phyloP scores from a whole-genome alignment of 345 rosid species.

The Sonneratia caseolaris region DNA sequence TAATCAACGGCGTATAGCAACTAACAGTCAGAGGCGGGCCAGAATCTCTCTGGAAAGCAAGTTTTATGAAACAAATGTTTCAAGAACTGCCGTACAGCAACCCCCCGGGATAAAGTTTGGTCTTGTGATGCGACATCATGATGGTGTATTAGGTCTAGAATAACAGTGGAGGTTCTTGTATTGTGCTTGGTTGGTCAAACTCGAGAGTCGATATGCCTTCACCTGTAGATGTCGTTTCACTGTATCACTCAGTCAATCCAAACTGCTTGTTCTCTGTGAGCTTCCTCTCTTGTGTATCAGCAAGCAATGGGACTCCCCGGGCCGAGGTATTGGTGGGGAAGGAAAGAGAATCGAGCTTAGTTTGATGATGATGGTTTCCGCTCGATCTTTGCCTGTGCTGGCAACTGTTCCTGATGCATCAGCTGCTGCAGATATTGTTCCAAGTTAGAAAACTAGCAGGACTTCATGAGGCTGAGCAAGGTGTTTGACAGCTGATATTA shows the following conservation, averaged over 20 bases:
- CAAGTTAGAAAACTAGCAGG: constrained; percentile 15
- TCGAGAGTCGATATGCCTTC: constrained; percentile 11
- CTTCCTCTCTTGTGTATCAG: not conserved
- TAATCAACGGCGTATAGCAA: too few species aligned
- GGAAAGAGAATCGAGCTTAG: constrained; percentile 27
- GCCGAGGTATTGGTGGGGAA: constrained; percentile 25
- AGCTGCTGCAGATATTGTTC: constrained; percentile 55
- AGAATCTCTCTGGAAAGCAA: not conserved
- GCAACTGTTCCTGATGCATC: constrained; percentile 49
- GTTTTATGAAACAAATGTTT: not conserved
- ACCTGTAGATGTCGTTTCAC: not conserved
- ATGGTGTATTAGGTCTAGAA: constrained; percentile 27
- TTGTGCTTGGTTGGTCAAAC: constrained; percentile 25
- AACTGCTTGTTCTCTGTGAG: not conserved
- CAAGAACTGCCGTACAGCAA: not conserved
- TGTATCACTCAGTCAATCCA: not conserved
- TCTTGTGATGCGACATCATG: not conserved
- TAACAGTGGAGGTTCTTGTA: constrained; percentile 44
- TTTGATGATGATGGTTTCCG: constrained; percentile 35
- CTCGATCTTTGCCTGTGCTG: constrained; percentile 40
- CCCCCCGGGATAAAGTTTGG: not conserved
- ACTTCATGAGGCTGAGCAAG: not conserved
- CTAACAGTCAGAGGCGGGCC: too few species aligned
- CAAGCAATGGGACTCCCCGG: constrained; percentile 14
- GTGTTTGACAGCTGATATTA: too few species aligned